phyloP scores from a whole-genome alignment of 305 asterid species.

The Plantago coronopus region DNA sequence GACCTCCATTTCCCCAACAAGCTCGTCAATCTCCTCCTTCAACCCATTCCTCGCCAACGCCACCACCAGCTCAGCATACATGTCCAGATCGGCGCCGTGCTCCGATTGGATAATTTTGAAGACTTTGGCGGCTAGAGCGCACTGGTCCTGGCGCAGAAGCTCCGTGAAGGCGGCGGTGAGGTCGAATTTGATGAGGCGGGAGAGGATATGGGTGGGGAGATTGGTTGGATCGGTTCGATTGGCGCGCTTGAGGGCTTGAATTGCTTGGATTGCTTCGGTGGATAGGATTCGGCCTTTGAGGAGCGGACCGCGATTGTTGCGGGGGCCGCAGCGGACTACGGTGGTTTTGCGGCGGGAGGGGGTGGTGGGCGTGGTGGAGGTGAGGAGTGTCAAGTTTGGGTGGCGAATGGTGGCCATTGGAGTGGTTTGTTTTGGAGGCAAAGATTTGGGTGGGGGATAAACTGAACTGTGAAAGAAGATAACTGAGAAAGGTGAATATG shows the following conservation, averaged over 20 bases:
- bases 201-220: conserved; percentile 45
- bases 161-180: conserved; percentile 71
- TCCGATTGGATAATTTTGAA: conserved; percentile 62
- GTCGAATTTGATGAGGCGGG: conserved; percentile 79
- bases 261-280: conserved; percentile 87
- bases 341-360: conserved; percentile 25
- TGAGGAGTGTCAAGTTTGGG: conserved; percentile 37
- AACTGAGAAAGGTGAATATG: no score
- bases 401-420: conserved; percentile 48
- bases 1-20: conserved; percentile 48
- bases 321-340: conserved; percentile 55
- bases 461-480: no score
- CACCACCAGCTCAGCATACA: conserved; percentile 53
- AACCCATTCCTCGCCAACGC: conserved; percentile 54
- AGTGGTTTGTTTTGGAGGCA: not conserved
- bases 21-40: conserved; percentile 46
- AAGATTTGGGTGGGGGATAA: no score
- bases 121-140: conserved; percentile 53
- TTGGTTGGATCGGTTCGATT: conserved; percentile 44
- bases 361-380: conserved; percentile 20
- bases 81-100: conserved; percentile 54
- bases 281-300: conserved; percentile 67
- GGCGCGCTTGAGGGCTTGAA: conserved; percentile 81
- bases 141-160: conserved; percentile 74
- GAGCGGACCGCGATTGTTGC: conserved; percentile 80